These are phyloP conservation scores for Chlorella sp. DNA, from an alignment of 139 green algal genomes.

Conservation along the genomic window DNA sequence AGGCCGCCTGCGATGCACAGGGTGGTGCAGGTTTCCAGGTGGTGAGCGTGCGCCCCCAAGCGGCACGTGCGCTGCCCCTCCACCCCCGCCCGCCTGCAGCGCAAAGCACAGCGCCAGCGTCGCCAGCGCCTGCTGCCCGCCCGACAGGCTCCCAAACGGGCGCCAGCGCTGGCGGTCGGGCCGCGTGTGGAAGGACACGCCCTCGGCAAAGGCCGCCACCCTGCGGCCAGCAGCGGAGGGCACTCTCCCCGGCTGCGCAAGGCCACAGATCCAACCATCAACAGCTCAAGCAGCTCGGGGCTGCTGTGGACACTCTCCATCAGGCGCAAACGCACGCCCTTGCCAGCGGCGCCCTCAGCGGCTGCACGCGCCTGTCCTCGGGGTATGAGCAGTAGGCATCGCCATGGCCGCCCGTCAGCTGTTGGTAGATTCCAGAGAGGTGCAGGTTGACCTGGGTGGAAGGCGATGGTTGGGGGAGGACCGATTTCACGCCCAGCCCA, in stretches of 20 bases:
- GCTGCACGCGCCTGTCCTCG: too few species aligned
- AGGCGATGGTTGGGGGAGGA: too few species aligned
- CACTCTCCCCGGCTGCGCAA: too few species aligned
- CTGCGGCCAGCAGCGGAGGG: too few species aligned
- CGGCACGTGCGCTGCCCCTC: background rate
- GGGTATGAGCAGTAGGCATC: constrained; percentile 57
- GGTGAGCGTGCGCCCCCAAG: background rate
- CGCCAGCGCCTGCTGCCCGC: constrained; percentile 83
- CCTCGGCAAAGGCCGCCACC: constrained; percentile 60
- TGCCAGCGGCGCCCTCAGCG: too few species aligned
- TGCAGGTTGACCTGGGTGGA: constrained; percentile 16
- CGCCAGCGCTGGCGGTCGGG: constrained; percentile 71
- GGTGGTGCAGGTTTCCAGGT: background rate
- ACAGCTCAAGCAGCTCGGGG: too few species aligned
- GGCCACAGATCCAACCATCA: too few species aligned
- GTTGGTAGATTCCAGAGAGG: constrained; percentile 38
- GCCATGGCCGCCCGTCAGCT: constrained; percentile 46
- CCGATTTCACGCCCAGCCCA: too few species aligned
- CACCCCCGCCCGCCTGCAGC: constrained; percentile 44
- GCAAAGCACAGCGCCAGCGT: constrained; percentile 78
- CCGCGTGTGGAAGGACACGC: constrained; percentile 64
- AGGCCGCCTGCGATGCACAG: constrained; percentile 53
- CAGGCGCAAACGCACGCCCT: too few species aligned
- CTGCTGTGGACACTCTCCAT: too few species aligned
- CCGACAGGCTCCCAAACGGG: constrained; percentile 63